Base-by-base conservation (phyloP, 2,329 filamentous ascomycete species). In the Fusarium verticillioides region DNA sequence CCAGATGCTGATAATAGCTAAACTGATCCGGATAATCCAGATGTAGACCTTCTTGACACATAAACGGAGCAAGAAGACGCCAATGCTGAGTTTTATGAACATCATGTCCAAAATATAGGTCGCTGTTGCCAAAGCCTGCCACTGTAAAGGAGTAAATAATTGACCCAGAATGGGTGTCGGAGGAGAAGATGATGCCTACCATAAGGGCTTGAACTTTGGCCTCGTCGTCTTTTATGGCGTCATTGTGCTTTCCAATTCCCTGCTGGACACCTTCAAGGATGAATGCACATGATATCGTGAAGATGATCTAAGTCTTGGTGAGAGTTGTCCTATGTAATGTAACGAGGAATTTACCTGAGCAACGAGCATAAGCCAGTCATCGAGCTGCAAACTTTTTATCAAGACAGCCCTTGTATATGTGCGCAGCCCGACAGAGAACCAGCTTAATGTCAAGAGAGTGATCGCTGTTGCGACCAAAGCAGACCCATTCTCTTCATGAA, bases 71-170 rank as follows among this genome's bases (percentile, higher is more conserved):
- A 88, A 82, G 67, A 88, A 88, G 65, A 88, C 80, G 39, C 84
- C 85, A 54, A 89, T 88, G 78, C 87, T 87, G 57, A 89, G 79
- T 78, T 89, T 89, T 79, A 88, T 85, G 67, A 89, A 85, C 83
- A 88, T 85, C 87, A 89, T 89, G 68, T 87, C 83, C 15, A 85
- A 70, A 49, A 89, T 80, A 62, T 88, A 88, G 5, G 84, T 84
- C 11, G 83, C 85, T 2, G 86, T 86, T 16, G 85, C 85, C 36
- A 88, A 74, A 30, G 87, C 85, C 81, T 88, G 87, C 80, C 84
- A 88, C 83, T 87, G 43, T 39, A 49, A 46, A 11, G 12, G 30
- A 56, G 63, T 78, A 10, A 78, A 67, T 40, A 66, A 34, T 13
- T 39, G 40, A 36, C 23, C n/a, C 23, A 23, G 23, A n/a, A 19